These are phyloP conservation scores for Backusella luteola DNA, from an alignment of 192 early-diverging fungal species.

Conservation along the genomic window DNA sequence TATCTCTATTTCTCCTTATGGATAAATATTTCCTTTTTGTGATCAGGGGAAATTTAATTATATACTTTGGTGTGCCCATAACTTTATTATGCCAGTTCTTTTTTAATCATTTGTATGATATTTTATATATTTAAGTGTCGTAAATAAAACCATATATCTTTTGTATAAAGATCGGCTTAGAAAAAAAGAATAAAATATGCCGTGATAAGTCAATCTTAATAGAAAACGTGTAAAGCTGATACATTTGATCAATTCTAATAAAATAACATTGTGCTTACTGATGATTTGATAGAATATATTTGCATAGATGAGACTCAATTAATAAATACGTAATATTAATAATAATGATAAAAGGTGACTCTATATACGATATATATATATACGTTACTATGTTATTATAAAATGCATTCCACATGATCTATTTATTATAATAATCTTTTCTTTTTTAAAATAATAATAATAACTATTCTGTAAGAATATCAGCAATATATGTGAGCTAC, in stretches of 20 bases:
- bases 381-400: neutral
- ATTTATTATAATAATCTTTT: neutral
- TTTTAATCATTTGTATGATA: neutral
- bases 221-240: neutral
- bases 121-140: neutral
- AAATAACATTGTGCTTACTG: too few relatives aligned
- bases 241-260: too few relatives aligned
- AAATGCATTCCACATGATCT: neutral
- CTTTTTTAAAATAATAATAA: neutral
- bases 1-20: neutral
- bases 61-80: neutral
- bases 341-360: neutral
- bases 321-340: neutral
- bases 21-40: neutral
- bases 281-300: neutral
- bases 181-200: neutral
- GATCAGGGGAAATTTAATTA: neutral
- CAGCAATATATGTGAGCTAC: neutral
- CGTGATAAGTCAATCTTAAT: neutral
- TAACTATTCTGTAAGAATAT: neutral
- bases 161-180: neutral
- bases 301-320: neutral
- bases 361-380: neutral
- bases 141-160: neutral
- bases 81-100: neutral